Conservation (phyloP, 345 rosid species). For the Hevea brasiliensis region DNA sequence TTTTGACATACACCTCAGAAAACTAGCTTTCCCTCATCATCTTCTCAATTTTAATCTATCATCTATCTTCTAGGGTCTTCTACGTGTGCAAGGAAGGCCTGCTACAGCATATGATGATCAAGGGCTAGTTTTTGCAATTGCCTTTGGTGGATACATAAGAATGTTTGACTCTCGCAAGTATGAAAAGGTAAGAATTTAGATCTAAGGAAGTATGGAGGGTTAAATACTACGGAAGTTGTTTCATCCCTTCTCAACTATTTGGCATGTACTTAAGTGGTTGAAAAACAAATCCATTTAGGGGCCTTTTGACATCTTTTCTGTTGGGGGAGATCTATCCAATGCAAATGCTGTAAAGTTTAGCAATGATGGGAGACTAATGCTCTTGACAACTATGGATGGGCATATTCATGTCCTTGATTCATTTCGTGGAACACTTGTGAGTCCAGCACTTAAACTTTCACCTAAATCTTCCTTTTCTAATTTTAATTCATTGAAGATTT, state of each 20-base stretch:
- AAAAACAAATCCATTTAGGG: conserved; percentile 46
- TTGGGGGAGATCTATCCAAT: conserved; percentile 81
- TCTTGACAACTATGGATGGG: conserved; percentile 88
- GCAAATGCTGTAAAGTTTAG: conserved; percentile 89
- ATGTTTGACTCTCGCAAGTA: conserved; percentile 91
- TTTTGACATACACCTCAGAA: conserved; percentile 1
- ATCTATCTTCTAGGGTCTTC: conserved; percentile 26
- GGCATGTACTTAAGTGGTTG: conserved; percentile 14
- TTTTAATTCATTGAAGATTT: conserved; percentile 1
- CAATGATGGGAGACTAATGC: conserved; percentile 90
- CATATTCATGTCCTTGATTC: conserved; percentile 88
- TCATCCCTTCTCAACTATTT: not conserved
- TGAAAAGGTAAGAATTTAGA: conserved; percentile 66
- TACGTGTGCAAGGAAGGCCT: conserved; percentile 71
- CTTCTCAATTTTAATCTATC: not conserved
- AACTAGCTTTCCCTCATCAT: not conserved
- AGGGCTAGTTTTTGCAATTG: conserved; percentile 84
- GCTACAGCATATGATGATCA: conserved; percentile 96
- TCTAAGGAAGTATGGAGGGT: conserved; percentile 6
- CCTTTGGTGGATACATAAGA: conserved; percentile 89
- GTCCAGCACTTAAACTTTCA: conserved; percentile 15
- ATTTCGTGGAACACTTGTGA: conserved; percentile 84
- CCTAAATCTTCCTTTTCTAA: not conserved
- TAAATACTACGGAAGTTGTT: not conserved
- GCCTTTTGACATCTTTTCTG: conserved; percentile 84